A percentile compares a stretch with the other conserved stretches of the same genome.
Conservation (phyloP, 257 asterid species). For the Solanum piurae region DNA sequence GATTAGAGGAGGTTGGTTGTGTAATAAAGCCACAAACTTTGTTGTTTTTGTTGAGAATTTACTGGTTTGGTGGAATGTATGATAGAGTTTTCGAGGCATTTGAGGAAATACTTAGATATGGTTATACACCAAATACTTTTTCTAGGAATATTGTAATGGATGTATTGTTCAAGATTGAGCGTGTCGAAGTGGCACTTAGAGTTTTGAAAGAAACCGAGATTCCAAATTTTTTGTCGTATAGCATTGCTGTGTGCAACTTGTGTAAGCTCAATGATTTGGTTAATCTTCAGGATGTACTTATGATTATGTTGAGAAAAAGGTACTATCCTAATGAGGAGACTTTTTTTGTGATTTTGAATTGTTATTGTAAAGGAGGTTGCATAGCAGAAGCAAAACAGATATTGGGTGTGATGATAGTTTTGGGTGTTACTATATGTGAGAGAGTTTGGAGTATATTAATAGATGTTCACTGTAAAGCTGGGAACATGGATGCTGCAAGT, state of each 20-base stretch:
- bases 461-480: conserved; percentile 38
- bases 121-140: conserved; percentile 57
- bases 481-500: conserved; percentile 44
- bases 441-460: conserved; percentile 56
- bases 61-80: conserved; percentile 58
- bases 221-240: conserved; percentile 67
- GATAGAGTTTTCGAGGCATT: conserved; percentile 46
- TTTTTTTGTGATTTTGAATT: conserved; percentile 40
- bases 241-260: conserved; percentile 50
- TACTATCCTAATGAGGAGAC: conserved; percentile 51
- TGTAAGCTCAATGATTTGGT: conserved; percentile 47
- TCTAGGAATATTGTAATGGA: conserved; percentile 51
- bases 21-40: conserved; percentile 45
- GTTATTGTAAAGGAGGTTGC: conserved; percentile 41
- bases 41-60: conserved; percentile 63
- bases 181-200: conserved; percentile 38
- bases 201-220: conserved; percentile 29
- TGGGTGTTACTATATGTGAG: conserved; percentile 43
- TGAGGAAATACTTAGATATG: conserved; percentile 32
- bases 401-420: conserved; percentile 44
- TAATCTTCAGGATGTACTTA: conserved; percentile 30
- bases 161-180: conserved; percentile 42
- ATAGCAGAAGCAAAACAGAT: conserved; percentile 48
- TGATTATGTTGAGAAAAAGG: conserved; percentile 36
- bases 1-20: conserved; percentile 40